Evolutionary conservation across 768 basidiomycete genomes (phyloP).

Genomic region (Coprinopsis strossmayeri): DNA sequence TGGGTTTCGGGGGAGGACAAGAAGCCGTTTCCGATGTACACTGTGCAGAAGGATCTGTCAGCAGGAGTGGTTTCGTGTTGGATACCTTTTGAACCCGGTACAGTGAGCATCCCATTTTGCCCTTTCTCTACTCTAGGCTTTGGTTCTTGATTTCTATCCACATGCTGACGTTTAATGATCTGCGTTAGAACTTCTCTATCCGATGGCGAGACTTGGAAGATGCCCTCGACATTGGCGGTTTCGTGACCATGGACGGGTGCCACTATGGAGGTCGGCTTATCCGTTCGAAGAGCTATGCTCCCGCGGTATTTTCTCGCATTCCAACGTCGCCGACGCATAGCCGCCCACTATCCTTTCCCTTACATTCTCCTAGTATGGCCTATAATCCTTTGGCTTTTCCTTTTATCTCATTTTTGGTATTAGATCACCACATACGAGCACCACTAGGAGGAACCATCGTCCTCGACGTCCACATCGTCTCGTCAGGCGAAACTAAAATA

Average conservation of each 20-base stretch:
- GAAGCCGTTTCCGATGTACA: slow-evolving; percentile 19
- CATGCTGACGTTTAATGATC: slow-evolving; percentile 1
- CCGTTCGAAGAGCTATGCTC: slow-evolving; percentile 23
- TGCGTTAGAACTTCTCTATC: slow-evolving; percentile 20
- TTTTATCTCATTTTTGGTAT: background rate
- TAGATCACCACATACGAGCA: slow-evolving; percentile 17
- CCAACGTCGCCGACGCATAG: slow-evolving; percentile 24
- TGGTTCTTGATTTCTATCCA: background rate
- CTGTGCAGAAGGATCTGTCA: slow-evolving; percentile 19
- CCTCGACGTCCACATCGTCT: slow-evolving; percentile 24
- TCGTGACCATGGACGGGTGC: slow-evolving; percentile 24
- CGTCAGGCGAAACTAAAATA: slow-evolving; percentile 23
- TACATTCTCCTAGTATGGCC: slow-evolving; percentile 7
- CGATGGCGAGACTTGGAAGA: slow-evolving; percentile 14
- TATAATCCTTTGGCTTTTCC: slow-evolving; percentile 1
- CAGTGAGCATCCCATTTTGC: slow-evolving; percentile 17
- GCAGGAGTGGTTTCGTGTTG: slow-evolving; percentile 22
- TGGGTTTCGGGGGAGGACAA: slow-evolving; percentile 25
- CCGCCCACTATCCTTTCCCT: slow-evolving; percentile 19
- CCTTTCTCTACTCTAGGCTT: background rate
- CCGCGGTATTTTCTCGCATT: slow-evolving; percentile 25
- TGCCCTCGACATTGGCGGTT: slow-evolving; percentile 22
- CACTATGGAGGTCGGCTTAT: slow-evolving; percentile 24
- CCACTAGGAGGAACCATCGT: slow-evolving; percentile 24
- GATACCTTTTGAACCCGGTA: slow-evolving; percentile 23